These are phyloP conservation scores for Rutstroemia sp. DNA, from an alignment of 2,329 filamentous ascomycete genomes.

Conservation along the genomic window DNA sequence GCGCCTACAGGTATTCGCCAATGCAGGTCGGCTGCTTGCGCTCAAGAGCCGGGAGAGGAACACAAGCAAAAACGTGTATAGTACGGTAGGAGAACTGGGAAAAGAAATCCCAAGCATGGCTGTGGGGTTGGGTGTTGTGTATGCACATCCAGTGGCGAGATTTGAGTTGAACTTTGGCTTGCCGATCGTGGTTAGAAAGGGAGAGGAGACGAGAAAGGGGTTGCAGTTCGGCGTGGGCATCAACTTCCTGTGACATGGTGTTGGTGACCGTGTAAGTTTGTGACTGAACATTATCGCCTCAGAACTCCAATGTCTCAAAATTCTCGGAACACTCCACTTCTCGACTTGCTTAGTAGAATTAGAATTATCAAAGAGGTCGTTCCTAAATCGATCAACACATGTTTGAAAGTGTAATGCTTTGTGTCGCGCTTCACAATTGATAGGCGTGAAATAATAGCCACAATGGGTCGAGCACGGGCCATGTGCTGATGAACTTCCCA, in stretches of 20 bases:
- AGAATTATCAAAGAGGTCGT: too few relatives aligned
- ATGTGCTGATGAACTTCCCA: too few relatives aligned
- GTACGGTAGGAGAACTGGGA: constrained; percentile 61
- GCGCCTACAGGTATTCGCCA: constrained; percentile 83
- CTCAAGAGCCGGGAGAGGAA: constrained; percentile 44
- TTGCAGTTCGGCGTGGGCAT: constrained; percentile 94
- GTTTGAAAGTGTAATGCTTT: too few relatives aligned
- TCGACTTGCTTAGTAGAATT: too few relatives aligned
- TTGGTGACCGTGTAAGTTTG: too few relatives aligned
- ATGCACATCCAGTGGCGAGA: constrained; percentile 85
- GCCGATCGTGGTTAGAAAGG: constrained; percentile 71
- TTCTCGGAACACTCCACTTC: too few relatives aligned
- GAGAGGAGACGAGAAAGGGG: constrained; percentile 85
- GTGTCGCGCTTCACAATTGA: too few relatives aligned
- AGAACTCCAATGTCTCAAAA: too few relatives aligned
- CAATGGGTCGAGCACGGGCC: too few relatives aligned
- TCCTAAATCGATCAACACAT: too few relatives aligned
- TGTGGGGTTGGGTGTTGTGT: constrained; percentile 84
- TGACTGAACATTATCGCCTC: too few relatives aligned
- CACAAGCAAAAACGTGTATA: constrained; percentile 31
- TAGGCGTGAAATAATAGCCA: too few relatives aligned
- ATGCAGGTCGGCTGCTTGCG: constrained; percentile 77
- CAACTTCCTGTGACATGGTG: constrained; percentile 67
- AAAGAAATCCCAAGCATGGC: constrained; percentile 77
- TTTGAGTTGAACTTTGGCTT: constrained; percentile 96